Evolutionary conservation across 2,329 filamentous ascomycete species (phyloP).

Genomic region (Penicillium aurantiogriseum): DNA sequence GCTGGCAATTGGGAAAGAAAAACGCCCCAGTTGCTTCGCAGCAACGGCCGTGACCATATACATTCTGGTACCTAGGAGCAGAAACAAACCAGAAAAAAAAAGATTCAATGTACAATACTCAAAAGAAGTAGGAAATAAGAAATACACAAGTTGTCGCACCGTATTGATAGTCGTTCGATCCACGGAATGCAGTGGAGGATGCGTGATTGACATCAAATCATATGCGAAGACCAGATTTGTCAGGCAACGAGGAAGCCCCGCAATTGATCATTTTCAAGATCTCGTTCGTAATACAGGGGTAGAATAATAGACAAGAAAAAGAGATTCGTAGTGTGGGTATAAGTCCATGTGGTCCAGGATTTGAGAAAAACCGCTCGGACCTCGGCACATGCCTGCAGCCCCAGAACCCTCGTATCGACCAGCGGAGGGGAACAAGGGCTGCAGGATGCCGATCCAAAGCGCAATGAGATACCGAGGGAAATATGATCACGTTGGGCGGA

Average conservation of each 20-base stretch:
- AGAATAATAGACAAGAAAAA: slow-evolving; percentile 1
- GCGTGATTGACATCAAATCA: neutral
- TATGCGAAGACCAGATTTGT: neutral
- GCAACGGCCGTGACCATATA: slow-evolving; percentile 15
- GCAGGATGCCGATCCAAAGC: neutral
- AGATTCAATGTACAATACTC: slow-evolving; percentile 8
- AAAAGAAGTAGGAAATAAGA: neutral
- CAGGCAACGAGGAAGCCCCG: neutral
- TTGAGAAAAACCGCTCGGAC: slow-evolving; percentile 5
- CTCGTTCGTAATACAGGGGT: neutral
- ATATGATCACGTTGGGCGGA: slow-evolving; percentile 29
- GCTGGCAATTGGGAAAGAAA: neutral
- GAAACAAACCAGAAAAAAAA: slow-evolving; percentile 2
- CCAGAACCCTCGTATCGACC: slow-evolving; percentile 4
- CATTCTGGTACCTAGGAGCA: slow-evolving; percentile 11
- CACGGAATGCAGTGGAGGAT: neutral
- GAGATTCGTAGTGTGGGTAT: slow-evolving; percentile 15
- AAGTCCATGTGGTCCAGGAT: slow-evolving; percentile 8
- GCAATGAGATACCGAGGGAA: neutral
- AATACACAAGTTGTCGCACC: neutral
- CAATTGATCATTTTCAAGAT: neutral
- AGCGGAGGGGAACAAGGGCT: neutral
- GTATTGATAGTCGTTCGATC: neutral
- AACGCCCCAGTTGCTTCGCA: slow-evolving; percentile 17
- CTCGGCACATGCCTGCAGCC: slow-evolving; percentile 16